These are phyloP conservation scores for Alternaria conjuncta DNA, from an alignment of 2,329 filamentous ascomycete genomes.

Conservation along the genomic window DNA sequence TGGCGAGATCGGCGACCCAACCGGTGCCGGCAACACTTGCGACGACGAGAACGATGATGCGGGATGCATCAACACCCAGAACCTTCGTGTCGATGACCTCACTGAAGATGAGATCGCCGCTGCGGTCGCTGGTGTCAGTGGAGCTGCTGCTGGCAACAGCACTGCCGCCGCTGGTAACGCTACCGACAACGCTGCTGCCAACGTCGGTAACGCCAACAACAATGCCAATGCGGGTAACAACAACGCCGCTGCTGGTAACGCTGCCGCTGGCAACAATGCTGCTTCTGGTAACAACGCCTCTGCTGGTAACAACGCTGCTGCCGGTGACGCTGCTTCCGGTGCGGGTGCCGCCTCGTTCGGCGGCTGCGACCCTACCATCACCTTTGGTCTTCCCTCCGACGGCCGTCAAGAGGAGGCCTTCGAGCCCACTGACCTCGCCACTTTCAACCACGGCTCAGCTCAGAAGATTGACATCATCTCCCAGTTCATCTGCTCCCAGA, in stretches of 20 bases:
- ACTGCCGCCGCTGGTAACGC: slow-evolving; percentile 8
- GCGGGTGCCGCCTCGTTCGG: slow-evolving; percentile 46
- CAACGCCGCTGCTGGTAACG: slow-evolving; percentile 1
- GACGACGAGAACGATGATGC: slow-evolving; percentile 55
- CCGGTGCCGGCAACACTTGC: slow-evolving; percentile 61
- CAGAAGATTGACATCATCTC: slow-evolving; percentile 57
- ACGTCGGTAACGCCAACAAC: neutral
- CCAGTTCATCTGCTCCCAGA: slow-evolving; percentile 56
- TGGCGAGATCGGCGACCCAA: slow-evolving; percentile 61
- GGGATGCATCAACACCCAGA: slow-evolving; percentile 63
- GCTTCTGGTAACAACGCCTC: neutral
- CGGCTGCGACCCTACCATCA: slow-evolving; percentile 57
- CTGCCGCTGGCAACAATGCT: neutral
- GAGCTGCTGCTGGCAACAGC: neutral
- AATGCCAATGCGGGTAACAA: slow-evolving; percentile 2
- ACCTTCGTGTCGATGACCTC: slow-evolving; percentile 62
- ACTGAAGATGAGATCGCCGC: slow-evolving; percentile 59
- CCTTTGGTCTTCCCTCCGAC: slow-evolving; percentile 58
- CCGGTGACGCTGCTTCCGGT: neutral
- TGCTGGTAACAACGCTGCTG: neutral
- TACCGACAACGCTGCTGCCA: slow-evolving; percentile 18
- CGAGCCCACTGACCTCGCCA: slow-evolving; percentile 50
- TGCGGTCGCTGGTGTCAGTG: slow-evolving; percentile 52
- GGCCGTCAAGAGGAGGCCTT: slow-evolving; percentile 56
- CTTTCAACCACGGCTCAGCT: slow-evolving; percentile 62